A percentile compares a stretch with the other conserved stretches of the same genome.
Conservation (phyloP, 257 asterid genomes). For the Solanum acaule region DNA sequence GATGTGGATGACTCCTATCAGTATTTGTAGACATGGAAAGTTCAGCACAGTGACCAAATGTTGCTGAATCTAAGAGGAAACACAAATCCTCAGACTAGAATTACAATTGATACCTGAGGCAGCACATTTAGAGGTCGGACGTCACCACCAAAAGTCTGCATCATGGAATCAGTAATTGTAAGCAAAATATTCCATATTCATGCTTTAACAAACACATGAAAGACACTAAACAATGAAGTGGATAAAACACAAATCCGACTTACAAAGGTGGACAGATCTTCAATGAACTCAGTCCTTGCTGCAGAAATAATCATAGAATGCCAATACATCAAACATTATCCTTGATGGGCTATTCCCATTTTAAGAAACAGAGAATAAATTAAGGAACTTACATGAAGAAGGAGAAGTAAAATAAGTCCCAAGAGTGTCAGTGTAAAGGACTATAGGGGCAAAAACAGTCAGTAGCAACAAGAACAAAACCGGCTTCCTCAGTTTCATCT, state of each 20-base stretch:
- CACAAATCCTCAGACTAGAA: background rate
- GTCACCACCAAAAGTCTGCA: conserved; percentile 66
- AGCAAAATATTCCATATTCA: background rate
- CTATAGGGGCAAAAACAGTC: conserved; percentile 75
- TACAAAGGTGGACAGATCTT: conserved; percentile 75
- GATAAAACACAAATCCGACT: conserved; percentile 7
- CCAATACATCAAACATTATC: background rate
- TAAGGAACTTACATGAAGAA: conserved; percentile 47
- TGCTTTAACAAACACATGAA: background rate
- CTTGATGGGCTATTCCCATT: background rate
- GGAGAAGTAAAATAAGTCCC: conserved; percentile 49
- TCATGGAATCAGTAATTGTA: background rate
- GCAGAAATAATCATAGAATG: conserved; percentile 6
- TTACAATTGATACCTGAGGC: conserved; percentile 47
- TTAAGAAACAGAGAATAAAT: background rate
- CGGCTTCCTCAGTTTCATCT: conserved; percentile 47
- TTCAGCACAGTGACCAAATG: conserved; percentile 7
- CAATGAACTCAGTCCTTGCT: conserved; percentile 60
- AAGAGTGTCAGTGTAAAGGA: conserved; percentile 65
- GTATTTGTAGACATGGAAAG: conserved; percentile 7
- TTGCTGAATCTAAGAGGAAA: background rate
- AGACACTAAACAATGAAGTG: background rate
- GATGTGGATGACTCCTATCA: conserved; percentile 51
- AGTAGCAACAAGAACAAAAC: conserved; percentile 54
- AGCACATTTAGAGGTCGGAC: conserved; percentile 59